phyloP scores from a whole-genome alignment of 306 rosid species.

The Crotalaria pallida region DNA sequence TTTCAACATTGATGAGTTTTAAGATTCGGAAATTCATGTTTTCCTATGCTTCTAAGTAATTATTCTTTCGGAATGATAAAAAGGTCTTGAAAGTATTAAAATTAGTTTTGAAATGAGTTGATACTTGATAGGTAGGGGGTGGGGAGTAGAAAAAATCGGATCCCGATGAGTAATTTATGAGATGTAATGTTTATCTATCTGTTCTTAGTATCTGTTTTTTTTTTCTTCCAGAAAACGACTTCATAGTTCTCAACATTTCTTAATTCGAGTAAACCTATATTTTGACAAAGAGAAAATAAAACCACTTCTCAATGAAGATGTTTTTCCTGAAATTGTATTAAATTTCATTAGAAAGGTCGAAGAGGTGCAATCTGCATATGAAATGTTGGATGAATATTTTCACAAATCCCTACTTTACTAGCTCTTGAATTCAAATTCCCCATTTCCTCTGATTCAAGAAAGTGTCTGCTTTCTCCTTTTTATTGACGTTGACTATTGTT shows the following conservation, averaged over 20 bases:
- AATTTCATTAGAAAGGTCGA: background rate
- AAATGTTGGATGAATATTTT: background rate
- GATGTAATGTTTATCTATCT: background rate
- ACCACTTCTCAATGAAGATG: background rate
- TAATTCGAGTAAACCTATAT: background rate
- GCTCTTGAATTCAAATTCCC: background rate
- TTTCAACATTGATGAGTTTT: background rate
- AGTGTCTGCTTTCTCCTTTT: background rate
- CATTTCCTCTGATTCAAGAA: background rate
- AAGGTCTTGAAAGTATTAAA: background rate
- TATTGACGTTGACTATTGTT: background rate
- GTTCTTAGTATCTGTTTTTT: background rate
- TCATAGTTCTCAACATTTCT: background rate
- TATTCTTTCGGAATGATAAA: background rate
- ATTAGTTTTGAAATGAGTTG: background rate
- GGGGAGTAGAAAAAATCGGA: background rate
- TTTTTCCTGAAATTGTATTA: background rate
- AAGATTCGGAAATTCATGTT: background rate
- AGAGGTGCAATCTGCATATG: background rate
- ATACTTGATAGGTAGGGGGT: background rate
- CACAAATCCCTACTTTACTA: background rate
- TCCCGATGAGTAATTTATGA: background rate
- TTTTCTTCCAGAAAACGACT: background rate
- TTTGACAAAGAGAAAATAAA: background rate
- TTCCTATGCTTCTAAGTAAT: background rate